Conservation (phyloP, 2,329 filamentous ascomycete species). For the Epichloe sibirici region DNA sequence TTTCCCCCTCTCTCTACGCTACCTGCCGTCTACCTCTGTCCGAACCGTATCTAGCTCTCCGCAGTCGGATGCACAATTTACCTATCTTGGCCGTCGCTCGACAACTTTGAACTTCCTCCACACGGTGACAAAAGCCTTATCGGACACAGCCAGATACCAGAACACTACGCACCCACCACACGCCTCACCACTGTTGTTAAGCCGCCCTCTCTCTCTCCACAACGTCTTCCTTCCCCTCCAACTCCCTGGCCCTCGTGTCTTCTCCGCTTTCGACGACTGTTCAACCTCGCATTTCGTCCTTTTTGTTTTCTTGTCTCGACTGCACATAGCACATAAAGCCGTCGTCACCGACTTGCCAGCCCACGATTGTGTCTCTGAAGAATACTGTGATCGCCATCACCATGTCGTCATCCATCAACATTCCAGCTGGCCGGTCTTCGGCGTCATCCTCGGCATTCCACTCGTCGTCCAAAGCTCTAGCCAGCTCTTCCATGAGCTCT, state of each 20-base stretch:
- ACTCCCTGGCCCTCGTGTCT: neutral
- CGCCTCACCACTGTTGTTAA: neutral
- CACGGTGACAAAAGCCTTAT: neutral
- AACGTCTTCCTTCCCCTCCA: neutral
- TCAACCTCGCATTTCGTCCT: neutral
- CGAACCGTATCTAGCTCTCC: constrained; percentile 1
- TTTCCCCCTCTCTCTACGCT: neutral
- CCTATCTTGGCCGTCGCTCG: neutral
- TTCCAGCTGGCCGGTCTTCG: constrained; percentile 37
- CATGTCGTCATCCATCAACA: constrained; percentile 60
- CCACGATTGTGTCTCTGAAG: neutral
- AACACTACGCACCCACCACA: neutral
- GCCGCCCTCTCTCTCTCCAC: neutral
- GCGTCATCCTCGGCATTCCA: constrained; percentile 22
- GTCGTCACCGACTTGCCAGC: neutral
- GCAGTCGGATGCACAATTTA: constrained; percentile 2
- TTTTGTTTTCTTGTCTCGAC: neutral
- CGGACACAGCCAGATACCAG: neutral
- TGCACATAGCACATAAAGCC: neutral
- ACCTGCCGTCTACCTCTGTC: neutral
- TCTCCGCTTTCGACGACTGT: neutral
- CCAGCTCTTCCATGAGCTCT: constrained; percentile 32
- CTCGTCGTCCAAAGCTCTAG: constrained; percentile 31
- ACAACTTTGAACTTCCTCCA: neutral
- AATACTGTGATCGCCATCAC: constrained; percentile 10